Conservation (phyloP, 1,139 yeast species). For the Hansenula sp. region DNA sequence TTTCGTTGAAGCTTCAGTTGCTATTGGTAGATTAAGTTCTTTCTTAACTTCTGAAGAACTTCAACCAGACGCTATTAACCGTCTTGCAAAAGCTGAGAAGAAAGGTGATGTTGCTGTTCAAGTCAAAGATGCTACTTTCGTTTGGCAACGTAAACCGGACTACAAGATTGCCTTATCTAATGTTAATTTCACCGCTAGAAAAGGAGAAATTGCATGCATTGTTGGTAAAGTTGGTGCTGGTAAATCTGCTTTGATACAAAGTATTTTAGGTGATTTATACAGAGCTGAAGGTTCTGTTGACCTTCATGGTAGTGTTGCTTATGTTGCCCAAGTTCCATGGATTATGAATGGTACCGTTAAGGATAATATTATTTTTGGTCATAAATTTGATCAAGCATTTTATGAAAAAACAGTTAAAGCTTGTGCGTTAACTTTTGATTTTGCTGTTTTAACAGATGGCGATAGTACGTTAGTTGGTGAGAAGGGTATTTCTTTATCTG, state of each 20-base stretch:
- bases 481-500: constrained; percentile 92
- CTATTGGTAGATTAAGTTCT: constrained; percentile 68
- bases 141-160: constrained; percentile 81
- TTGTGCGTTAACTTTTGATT: constrained; percentile 83
- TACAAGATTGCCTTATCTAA: constrained; percentile 75
- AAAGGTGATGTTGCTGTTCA: constrained; percentile 69
- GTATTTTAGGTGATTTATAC: constrained; percentile 81
- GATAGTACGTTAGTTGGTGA: constrained; percentile 93
- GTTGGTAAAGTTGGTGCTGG: constrained; percentile 95
- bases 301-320: constrained; percentile 79
- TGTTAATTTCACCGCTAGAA: constrained; percentile 64
- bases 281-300: constrained; percentile 72
- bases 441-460: constrained; percentile 78
- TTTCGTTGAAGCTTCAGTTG: constrained; percentile 87
- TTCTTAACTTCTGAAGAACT: constrained; percentile 78
- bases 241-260: constrained; percentile 81
- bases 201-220: constrained; percentile 82
- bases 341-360: constrained; percentile 91
- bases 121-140: constrained; percentile 73
- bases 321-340: constrained; percentile 95
- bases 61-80: constrained; percentile 72
- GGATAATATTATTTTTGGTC: constrained; percentile 89
- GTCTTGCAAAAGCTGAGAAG: constrained; percentile 46
- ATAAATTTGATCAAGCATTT: constrained; percentile 73
- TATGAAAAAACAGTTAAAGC: constrained; percentile 80